Base-by-base conservation (phyloP, 139 green algal species). In the Nannochloris sp. region DNA sequence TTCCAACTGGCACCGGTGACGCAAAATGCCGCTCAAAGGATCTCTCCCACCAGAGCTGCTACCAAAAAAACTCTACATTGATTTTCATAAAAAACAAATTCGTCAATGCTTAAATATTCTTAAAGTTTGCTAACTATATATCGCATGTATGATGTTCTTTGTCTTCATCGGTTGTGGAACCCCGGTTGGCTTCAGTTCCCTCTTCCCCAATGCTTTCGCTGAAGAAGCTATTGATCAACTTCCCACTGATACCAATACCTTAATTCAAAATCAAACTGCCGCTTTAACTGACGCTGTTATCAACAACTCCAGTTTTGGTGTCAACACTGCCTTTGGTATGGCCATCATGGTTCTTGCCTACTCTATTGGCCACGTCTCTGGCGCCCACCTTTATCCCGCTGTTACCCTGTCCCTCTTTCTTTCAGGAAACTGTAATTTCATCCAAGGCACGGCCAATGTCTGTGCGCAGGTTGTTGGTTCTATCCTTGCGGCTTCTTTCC, bases 261-360 rank as follows among this genome's bases (percentile, higher is more conserved):
- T 9, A 7, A 4, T 31, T 9, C 8, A 30, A 47, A 30, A 38
- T 5, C 6, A 37, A 19, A 46, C 69, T 13, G 39, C 55, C 14
- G 45, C 68, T 27, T 25, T 64, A 19, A 63, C 60, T 45, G 30
- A 64, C 15, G 42, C 34, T 3, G 27, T 58, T 25, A 29, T 44
- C 2, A 12, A 31, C 13, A 57, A 23, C 30, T 6, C 35, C 35
- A 42, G 14, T n/a, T 76, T 51, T 30, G 48, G 54, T n/a, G 3
- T 71, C 53, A 65, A 25, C 10, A 77, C 70, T 1, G 71, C 71
- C 1, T 78, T 78, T 29, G 71, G 71, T 2, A 24, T 78, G n/a
- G 47, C 71, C 15, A 78, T 78, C 51, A 78, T 64, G 4, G 71
- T 78, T 38, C 60, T 78, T 35, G 62, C 35, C 4, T 78, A 66